Percentiles rank a stretch among this genome's conserved stretches.
These are phyloP conservation scores for Phytophthora pinifolia DNA, from an alignment of 352 stramenopile species.

Conservation along the genomic window DNA sequence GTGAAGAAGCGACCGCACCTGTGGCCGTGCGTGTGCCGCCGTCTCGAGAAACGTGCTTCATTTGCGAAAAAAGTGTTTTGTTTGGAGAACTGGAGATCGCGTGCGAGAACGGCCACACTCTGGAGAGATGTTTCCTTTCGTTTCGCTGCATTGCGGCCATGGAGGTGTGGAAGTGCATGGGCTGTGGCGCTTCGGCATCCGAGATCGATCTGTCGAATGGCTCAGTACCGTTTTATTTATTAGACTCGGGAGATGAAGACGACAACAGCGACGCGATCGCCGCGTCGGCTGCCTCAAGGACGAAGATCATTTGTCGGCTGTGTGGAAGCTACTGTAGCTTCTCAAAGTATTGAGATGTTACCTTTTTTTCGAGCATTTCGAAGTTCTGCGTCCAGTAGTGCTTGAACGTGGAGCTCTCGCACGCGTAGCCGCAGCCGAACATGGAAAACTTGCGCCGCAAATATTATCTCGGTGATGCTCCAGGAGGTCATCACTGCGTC, in stretches of 20 bases:
- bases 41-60: conserved; percentile 63
- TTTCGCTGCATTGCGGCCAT: conserved; percentile 66
- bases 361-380: conserved; percentile 25
- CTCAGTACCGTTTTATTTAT: conserved; percentile 64
- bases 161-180: conserved; percentile 84
- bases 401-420: conserved; percentile 32
- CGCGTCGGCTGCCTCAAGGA: conserved; percentile 3
- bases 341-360: conserved; percentile 54
- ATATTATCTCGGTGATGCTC: conserved; percentile 54
- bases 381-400: conserved; percentile 71
- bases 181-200: conserved; percentile 62
- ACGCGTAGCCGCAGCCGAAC: conserved; percentile 40
- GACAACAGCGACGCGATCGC: conserved; percentile 4
- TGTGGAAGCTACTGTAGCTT: conserved; percentile 84
- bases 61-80: conserved; percentile 59
- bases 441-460: conserved; percentile 37
- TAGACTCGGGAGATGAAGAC: conserved; percentile 36
- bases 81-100: conserved; percentile 64
- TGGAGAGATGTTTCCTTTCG: conserved; percentile 79
- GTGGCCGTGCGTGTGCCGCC: conserved; percentile 30
- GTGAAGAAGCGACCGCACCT: not conserved
- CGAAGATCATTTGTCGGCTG: conserved; percentile 62
- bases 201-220: conserved; percentile 50
- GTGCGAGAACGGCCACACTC: conserved; percentile 59
- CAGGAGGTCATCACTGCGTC: conserved; percentile 47